Base-by-base conservation (phyloP, 345 rosid species). In the Corymbia maculata region DNA sequence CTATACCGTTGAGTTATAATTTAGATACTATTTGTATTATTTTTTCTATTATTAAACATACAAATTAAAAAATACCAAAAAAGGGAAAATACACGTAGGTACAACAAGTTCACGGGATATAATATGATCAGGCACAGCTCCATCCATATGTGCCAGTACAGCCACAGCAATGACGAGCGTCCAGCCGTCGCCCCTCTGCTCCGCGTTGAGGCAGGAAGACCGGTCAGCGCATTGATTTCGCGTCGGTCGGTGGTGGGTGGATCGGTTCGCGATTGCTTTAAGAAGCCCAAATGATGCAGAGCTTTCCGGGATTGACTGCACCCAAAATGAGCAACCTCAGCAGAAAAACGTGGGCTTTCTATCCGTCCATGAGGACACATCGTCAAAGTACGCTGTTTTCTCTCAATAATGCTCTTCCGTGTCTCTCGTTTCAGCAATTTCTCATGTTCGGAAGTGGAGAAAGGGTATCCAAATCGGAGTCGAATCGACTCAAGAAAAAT, bases 11-110 rank as follows among this genome's bases (percentile, higher is more conserved):
- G 42, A 36, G 4, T 36, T 4, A 36, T 36, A 36, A 36, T 36
- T 36, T 4, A 36, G 42, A 55, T 0, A 53, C 3, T 8, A 19
- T 19, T 53, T 0, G 0, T 0, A 0, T 1, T 7, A 55, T 21
- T 36, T 36, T 36, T 36, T 4, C 42, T 36, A 70, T 36, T 36
- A 70, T 26, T 17, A 70, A 70, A 36, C 47, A 21, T 36, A 11
- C 9, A 6, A 0, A 70, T 70, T 9, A 36, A 17, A 70, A 36
- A 70, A 5, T 1, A 2, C 80, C 13, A 4, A 36, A 32, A 36
- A 15, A 16, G 22, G 11, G 2, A 68, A 15, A 68, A 11, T 5
- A 52, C 22, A 17, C 57, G 4, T n/a, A 57, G 64, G 28, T 8
- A 57, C 26, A 16, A 52, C 57, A 52, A 17, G 47, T 8, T 70